Conservation (phyloP, 495 filamentous ascomycete genomes). For the Podospora bellae-mahoneyi region DNA sequence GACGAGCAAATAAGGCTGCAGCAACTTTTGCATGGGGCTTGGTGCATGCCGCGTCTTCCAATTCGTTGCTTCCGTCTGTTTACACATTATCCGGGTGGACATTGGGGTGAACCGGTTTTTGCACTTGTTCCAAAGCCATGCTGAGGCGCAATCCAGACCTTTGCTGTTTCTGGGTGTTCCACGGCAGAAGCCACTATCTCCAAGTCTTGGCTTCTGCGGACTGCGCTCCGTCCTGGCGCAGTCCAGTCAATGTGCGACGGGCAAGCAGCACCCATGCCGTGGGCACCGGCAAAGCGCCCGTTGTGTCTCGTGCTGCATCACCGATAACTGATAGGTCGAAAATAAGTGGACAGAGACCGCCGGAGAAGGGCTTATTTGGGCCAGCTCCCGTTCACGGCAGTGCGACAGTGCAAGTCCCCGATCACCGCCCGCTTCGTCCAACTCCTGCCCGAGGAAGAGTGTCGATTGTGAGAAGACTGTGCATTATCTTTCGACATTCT, state of each 20-base stretch:
- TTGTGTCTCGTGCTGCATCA: background rate
- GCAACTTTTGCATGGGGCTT: background rate
- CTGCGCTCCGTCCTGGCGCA: background rate
- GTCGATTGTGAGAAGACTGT: background rate
- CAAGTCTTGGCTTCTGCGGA: too few species aligned
- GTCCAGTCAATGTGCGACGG: background rate
- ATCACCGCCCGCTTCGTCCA: slow-evolving; percentile 1
- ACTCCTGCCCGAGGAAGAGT: background rate
- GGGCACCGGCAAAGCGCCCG: background rate
- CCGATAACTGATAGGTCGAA: background rate
- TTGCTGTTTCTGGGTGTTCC: background rate
- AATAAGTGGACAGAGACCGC: background rate
- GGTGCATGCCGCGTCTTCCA: slow-evolving; percentile 1
- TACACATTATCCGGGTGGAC: background rate
- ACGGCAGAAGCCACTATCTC: background rate
- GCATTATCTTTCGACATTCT: background rate
- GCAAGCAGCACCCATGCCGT: too few species aligned
- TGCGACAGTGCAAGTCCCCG: slow-evolving; percentile 1
- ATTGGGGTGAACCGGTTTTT: background rate
- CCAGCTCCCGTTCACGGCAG: background rate
- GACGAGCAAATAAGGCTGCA: slow-evolving; percentile 14
- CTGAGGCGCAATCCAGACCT: background rate
- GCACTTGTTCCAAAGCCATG: background rate
- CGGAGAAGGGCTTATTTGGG: background rate
- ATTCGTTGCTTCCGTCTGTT: background rate